phyloP scores from a whole-genome alignment of 176 grass and related monocot species.

The Saccharum officinarum region DNA sequence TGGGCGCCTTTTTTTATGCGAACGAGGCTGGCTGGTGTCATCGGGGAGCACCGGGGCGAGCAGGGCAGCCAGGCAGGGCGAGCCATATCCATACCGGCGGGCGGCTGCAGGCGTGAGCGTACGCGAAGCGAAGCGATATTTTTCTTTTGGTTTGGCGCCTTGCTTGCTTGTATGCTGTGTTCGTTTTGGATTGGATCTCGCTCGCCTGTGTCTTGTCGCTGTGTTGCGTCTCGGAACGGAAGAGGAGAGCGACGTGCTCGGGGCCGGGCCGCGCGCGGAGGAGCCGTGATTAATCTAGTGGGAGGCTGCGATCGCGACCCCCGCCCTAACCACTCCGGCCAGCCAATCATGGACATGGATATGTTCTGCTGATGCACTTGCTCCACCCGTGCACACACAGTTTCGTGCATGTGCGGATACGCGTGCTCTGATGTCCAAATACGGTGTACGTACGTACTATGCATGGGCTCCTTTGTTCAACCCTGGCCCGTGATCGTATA shows the following conservation, averaged over 20 bases:
- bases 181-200: conserved; percentile 27
- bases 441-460: not conserved
- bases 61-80: not conserved
- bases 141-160: not conserved
- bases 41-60: conserved; percentile 2
- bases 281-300: conserved; percentile 42
- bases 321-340: conserved; percentile 52
- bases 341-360: conserved; percentile 44
- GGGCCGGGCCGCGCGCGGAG: conserved; percentile 9
- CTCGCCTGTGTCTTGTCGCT: not conserved
- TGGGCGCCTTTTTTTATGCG: conserved; percentile 51
- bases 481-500: not conserved
- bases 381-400: not conserved
- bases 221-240: conserved; percentile 31
- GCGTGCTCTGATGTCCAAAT: not conserved
- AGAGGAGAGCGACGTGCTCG: conserved; percentile 28
- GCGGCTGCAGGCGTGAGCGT: not conserved
- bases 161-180: not conserved
- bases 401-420: conserved; percentile 41
- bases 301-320: conserved; percentile 50
- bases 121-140: not conserved
- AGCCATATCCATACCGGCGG: not conserved
- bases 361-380: not conserved
- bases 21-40: conserved; percentile 37
- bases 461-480: not conserved